Evolutionary conservation across 177 flowering plant genomes (phyloP).

Genomic region (Vitis hybrid): DNA sequence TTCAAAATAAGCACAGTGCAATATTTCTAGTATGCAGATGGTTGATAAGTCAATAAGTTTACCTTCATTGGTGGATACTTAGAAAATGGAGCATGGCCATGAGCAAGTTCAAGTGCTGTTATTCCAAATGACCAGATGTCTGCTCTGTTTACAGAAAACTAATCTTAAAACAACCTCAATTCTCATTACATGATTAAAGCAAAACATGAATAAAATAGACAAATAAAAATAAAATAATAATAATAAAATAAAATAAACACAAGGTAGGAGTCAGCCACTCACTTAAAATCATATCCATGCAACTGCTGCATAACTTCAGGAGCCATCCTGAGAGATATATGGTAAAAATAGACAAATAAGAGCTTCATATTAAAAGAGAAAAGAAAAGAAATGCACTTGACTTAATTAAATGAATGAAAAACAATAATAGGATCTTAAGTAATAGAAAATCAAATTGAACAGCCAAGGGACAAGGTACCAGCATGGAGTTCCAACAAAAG

Average conservation of each 20-base stretch:
- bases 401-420: no score
- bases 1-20: no score
- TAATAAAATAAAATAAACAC: background rate
- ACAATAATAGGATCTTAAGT: no score
- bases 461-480: conserved; percentile 35
- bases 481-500: conserved; percentile 99
- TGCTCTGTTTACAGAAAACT: conserved; percentile 57
- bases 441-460: no score
- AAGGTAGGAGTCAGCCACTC: conserved; percentile 31
- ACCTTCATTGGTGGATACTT: conserved; percentile 99
- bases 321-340: conserved; percentile 76
- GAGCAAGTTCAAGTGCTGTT: conserved; percentile 98
- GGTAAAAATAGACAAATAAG: background rate
- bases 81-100: conserved; percentile 99
- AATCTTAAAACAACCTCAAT: background rate
- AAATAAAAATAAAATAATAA: no score
- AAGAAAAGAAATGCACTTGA: no score
- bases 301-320: conserved; percentile 99
- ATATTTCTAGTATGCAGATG: no score
- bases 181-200: no score
- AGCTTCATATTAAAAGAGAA: no score
- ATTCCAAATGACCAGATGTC: conserved; percentile 99
- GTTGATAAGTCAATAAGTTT: conserved; percentile 1
- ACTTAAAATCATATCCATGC: conserved; percentile 98
- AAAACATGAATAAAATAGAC: no score